A percentile compares a stretch with the other conserved stretches of the same genome.
These are phyloP conservation scores for Talaromyces sp. DNA, from an alignment of 2,329 filamentous ascomycete species.

Conservation along the genomic window DNA sequence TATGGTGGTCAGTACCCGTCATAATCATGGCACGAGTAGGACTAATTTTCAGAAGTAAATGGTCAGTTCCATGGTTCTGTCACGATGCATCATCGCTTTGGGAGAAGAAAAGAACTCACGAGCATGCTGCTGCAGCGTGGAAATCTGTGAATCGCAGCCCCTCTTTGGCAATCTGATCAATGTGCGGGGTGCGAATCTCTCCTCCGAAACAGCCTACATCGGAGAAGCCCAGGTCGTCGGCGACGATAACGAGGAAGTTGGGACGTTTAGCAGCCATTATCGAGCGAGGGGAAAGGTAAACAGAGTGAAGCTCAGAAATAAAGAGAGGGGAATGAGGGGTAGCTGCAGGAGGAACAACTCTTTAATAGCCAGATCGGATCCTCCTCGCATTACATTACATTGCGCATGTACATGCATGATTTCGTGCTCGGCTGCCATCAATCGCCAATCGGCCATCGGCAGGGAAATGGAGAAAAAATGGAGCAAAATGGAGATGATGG, in stretches of 20 bases:
- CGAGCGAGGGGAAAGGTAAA: background rate
- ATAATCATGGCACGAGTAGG: slow-evolving; percentile 68
- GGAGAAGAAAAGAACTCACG: slow-evolving; percentile 42
- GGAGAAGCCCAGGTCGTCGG: slow-evolving; percentile 63
- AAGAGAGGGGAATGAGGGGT: background rate
- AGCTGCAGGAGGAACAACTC: slow-evolving; percentile 1
- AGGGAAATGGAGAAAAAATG: slow-evolving; percentile 1
- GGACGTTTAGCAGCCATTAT: slow-evolving; percentile 47
- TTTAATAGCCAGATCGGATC: background rate
- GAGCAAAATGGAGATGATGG: background rate
- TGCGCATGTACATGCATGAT: slow-evolving; percentile 4
- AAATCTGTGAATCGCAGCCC: slow-evolving; percentile 66
- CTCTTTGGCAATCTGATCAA: slow-evolving; percentile 55
- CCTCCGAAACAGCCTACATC: slow-evolving; percentile 63
- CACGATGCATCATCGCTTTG: too few relatives aligned
- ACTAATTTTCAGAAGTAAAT: slow-evolving; percentile 17
- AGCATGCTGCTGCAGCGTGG: slow-evolving; percentile 67
- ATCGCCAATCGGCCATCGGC: slow-evolving; percentile 23
- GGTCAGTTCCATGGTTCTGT: background rate
- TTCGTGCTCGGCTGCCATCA: slow-evolving; percentile 16
- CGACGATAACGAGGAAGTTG: slow-evolving; percentile 63
- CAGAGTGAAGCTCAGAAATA: background rate
- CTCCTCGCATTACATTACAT: slow-evolving; percentile 1
- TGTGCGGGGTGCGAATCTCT: slow-evolving; percentile 63
- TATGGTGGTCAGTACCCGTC: slow-evolving; percentile 64